These are phyloP conservation scores for Collybia sordida DNA, from an alignment of 768 basidiomycete species.

Conservation along the genomic window DNA sequence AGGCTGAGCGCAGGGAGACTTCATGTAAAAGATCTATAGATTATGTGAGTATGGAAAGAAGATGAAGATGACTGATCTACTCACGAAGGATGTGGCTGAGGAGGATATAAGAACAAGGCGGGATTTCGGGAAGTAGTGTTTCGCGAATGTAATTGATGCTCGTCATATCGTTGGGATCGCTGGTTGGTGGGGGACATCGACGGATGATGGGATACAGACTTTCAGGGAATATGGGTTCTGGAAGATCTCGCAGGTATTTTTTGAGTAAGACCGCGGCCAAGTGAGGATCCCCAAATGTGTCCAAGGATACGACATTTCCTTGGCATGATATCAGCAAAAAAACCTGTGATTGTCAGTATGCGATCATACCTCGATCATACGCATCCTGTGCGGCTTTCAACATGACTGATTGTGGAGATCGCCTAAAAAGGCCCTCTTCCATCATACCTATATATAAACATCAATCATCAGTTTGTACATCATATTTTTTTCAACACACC, in stretches of 20 bases:
- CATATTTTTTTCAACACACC: conserved; percentile 32
- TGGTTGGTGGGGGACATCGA: conserved; percentile 61
- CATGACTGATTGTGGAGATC: conserved; percentile 72
- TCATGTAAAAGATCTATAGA: conserved; percentile 74
- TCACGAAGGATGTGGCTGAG: conserved; percentile 67
- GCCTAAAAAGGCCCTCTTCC: conserved; percentile 79
- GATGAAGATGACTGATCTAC: conserved; percentile 18
- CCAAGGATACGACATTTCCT: conserved; percentile 79
- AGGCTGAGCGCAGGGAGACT: conserved; percentile 62
- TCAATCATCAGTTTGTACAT: neutral
- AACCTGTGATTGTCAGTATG: neutral
- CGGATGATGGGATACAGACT: conserved; percentile 61
- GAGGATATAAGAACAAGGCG: conserved; percentile 71
- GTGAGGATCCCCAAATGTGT: conserved; percentile 75
- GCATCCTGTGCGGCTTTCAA: conserved; percentile 78
- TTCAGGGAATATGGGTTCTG: conserved; percentile 78
- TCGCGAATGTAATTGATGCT: conserved; percentile 68
- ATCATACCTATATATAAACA: conserved; percentile 44
- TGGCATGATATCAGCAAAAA: conserved; percentile 5
- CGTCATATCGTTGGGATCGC: conserved; percentile 54
- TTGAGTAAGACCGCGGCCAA: conserved; percentile 85
- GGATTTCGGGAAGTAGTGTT: conserved; percentile 62
- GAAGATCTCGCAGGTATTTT: conserved; percentile 81
- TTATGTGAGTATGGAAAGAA: conserved; percentile 11
- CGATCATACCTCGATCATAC: conserved; percentile 69